These are phyloP conservation scores for Hysterium pulicare DNA, from an alignment of 2,329 filamentous ascomycete species.

Conservation along the genomic window DNA sequence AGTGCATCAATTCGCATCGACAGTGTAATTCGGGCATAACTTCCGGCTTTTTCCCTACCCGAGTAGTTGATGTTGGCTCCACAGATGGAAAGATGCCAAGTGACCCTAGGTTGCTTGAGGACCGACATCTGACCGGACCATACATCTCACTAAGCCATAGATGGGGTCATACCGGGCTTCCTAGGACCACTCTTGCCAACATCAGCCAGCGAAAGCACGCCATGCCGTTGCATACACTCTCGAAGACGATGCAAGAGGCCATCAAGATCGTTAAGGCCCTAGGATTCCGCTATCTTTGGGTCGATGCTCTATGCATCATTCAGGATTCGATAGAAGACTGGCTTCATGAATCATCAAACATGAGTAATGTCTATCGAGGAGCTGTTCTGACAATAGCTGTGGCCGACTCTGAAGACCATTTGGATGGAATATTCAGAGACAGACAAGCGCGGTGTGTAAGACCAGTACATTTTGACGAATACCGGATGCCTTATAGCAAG, in stretches of 20 bases:
- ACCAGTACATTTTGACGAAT: neutral
- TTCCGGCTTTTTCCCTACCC: neutral
- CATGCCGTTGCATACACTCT: neutral
- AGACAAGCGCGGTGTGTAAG: constrained; percentile 4
- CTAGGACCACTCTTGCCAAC: constrained; percentile 6
- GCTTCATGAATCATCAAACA: constrained; percentile 11
- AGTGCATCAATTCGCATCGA: constrained; percentile 1
- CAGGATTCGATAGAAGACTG: constrained; percentile 15
- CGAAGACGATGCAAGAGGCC: constrained; percentile 6
- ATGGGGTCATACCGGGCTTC: constrained; percentile 2
- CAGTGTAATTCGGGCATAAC: constrained; percentile 1
- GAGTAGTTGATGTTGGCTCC: neutral
- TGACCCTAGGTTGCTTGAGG: neutral
- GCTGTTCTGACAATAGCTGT: constrained; percentile 12
- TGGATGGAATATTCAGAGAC: constrained; percentile 8
- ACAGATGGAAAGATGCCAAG: neutral
- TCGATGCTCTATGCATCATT: constrained; percentile 16
- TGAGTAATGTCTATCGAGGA: constrained; percentile 10
- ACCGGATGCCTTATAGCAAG: constrained; percentile 1
- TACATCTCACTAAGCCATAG: constrained; percentile 6
- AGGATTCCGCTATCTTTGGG: constrained; percentile 12
- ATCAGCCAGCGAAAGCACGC: neutral
- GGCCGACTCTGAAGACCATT: constrained; percentile 6
- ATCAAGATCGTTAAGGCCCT: constrained; percentile 3
- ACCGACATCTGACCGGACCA: neutral